Base-by-base conservation (phyloP, 2,329 filamentous ascomycete species). In the Apiospora sp. region DNA sequence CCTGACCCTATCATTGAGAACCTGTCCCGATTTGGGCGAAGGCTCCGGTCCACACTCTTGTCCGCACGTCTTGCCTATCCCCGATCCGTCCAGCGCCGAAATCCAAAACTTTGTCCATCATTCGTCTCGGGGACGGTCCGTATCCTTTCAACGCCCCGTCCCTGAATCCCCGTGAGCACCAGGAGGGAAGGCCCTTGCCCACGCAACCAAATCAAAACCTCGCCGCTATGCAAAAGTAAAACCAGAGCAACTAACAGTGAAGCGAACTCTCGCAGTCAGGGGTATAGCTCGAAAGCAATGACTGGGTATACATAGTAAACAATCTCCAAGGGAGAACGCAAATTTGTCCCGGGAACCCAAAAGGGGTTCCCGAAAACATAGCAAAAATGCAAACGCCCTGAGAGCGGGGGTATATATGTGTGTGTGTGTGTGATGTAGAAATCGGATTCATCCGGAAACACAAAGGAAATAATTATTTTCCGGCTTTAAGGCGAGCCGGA, bases 251-350 rank as follows among this genome's bases (percentile, higher is more conserved):
- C 58, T 12, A 64, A 64, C 58, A 41, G 54, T 64, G 58, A 41
- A 64, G 58, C 22, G 58, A 24, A 37, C 10, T 12, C 58, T 64
- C 58, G 34, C 58, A 64, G 58, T 64, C 34, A 41, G 58, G 54
- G 58, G 58, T 64, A 64, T 64, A n/a, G 58, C 34, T 64, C 34
- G 58, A n/a, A 64, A 64, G 58, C 30, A 64, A 24, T 41, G 58
- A 64, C 58, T 64, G 58, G 58, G 58, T 64, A 64, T 64, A 64
- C 41, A 64, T 37, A 61, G 30, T 37, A 41, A 41, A 64, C 41
- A 34, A 34, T 64, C 22, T 41, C 34, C 58, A 64, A 41, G 19
- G 41, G 34, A 64, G 14, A 64, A 41, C 34, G 16, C 58, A 41
- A 5, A n/a, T 64, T 19, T 37, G 30, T 41, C 8, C 58, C 34